Conservation (phyloP, 768 basidiomycete genomes). For the Harrya chromipes region DNA sequence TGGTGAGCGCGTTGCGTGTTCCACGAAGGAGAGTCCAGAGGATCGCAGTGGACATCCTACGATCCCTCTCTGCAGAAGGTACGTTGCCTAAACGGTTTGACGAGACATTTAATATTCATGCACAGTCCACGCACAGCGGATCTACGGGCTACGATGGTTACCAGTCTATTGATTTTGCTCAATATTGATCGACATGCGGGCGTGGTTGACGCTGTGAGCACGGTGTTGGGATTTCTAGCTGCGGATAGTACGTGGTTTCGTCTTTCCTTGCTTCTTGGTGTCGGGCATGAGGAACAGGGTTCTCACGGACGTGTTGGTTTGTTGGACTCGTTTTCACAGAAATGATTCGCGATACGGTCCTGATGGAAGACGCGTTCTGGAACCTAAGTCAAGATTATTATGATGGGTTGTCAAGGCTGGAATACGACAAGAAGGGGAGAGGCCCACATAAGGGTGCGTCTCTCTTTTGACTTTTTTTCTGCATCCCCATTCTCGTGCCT, state of each 20-base stretch:
- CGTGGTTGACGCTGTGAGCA: slow-evolving; percentile 17
- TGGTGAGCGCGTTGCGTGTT: slow-evolving; percentile 15
- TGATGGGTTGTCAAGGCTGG: slow-evolving; percentile 10
- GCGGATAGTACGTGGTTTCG: slow-evolving; percentile 11
- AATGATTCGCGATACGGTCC: slow-evolving; percentile 15
- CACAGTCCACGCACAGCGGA: slow-evolving; percentile 2
- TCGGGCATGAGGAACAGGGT: neutral
- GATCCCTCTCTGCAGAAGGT: slow-evolving; percentile 16
- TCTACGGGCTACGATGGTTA: slow-evolving; percentile 8
- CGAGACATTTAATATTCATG: too few species aligned
- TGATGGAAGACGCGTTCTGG: slow-evolving; percentile 14
- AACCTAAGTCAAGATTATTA: slow-evolving; percentile 20
- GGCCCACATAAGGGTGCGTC: too few species aligned
- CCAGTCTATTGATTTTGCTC: slow-evolving; percentile 15
- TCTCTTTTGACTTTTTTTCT: neutral
- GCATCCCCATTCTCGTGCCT: neutral
- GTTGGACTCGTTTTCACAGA: slow-evolving; percentile 1
- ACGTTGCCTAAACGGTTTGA: neutral
- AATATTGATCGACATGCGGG: slow-evolving; percentile 9
- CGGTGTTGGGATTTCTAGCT: slow-evolving; percentile 10
- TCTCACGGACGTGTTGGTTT: too few species aligned
- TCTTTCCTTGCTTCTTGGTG: neutral
- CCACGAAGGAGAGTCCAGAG: slow-evolving; percentile 17
- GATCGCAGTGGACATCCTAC: slow-evolving; percentile 13
- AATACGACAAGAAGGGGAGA: slow-evolving; percentile 11